Evolutionary conservation across 805 yeast genomes (phyloP).

Genomic region (Candida maltosa): DNA sequence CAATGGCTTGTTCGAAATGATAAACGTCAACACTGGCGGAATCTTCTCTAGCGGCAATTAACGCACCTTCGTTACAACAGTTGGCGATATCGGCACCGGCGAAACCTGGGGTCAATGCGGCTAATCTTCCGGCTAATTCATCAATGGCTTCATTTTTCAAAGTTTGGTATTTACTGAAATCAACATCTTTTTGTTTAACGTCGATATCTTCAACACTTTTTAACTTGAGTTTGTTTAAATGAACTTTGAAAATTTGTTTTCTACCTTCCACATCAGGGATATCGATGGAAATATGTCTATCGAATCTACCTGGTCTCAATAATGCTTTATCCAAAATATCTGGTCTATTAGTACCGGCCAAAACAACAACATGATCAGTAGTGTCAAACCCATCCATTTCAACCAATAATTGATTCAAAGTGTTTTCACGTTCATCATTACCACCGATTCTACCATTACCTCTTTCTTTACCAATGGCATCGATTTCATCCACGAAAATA

Average conservation of each 20-base stretch:
- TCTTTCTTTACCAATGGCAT: constrained; percentile 90
- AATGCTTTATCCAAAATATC: constrained; percentile 88
- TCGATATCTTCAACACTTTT: constrained; percentile 35
- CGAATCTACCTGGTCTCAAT: constrained; percentile 93
- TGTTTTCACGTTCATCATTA: constrained; percentile 91
- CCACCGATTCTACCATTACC: constrained; percentile 71
- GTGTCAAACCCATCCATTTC: constrained; percentile 94
- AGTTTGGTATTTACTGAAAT: constrained; percentile 37
- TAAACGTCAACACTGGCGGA: constrained; percentile 56
- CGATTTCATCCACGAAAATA: constrained; percentile 90
- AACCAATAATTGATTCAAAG: constrained; percentile 85
- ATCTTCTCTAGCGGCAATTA: constrained; percentile 82
- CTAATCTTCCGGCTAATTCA: constrained; percentile 74
- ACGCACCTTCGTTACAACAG: constrained; percentile 91
- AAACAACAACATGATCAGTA: constrained; percentile 86
- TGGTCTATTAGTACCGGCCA: constrained; percentile 93
- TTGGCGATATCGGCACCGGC: constrained; percentile 96
- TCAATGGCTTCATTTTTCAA: constrained; percentile 44
- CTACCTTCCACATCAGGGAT: constrained; percentile 88
- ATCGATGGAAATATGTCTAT: constrained; percentile 83
- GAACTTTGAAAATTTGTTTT: constrained; percentile 80
- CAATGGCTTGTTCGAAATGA: constrained; percentile 91
- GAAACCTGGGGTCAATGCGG: constrained; percentile 92
- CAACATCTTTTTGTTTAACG: constrained; percentile 32
- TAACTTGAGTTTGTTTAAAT: constrained; percentile 59